A percentile compares a stretch with the other conserved stretches of the same genome.
phyloP scores from a whole-genome alignment of 495 filamentous ascomycete genomes.

The Penicillium tannophilum region DNA sequence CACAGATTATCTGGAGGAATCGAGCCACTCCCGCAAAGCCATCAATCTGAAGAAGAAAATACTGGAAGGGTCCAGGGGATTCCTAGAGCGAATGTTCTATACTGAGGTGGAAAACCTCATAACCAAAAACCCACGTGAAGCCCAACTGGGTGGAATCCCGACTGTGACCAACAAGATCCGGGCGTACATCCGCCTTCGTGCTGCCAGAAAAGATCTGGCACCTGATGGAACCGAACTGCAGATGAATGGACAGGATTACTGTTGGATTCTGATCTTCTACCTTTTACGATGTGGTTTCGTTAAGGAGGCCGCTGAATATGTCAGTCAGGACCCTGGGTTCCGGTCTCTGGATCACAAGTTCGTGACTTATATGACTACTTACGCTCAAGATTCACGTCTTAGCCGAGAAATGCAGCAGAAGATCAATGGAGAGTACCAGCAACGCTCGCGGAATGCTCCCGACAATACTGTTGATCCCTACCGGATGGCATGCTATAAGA shows the following conservation, averaged over 20 bases:
- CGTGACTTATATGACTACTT: slow-evolving; percentile 81
- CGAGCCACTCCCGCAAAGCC: slow-evolving; percentile 59
- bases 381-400: slow-evolving; percentile 69
- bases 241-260: slow-evolving; percentile 71
- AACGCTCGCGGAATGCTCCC: slow-evolving; percentile 76
- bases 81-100: slow-evolving; percentile 75
- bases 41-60: slow-evolving; percentile 71
- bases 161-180: slow-evolving; percentile 86
- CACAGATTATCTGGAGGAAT: slow-evolving; percentile 70
- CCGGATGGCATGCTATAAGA: slow-evolving; percentile 95
- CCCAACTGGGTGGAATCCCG: slow-evolving; percentile 85
- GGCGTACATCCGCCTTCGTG: slow-evolving; percentile 81
- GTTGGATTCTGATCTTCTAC: slow-evolving; percentile 93
- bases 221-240: slow-evolving; percentile 74
- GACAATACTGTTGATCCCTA: slow-evolving; percentile 92
- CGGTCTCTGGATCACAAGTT: slow-evolving; percentile 89
- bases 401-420: slow-evolving; percentile 76
- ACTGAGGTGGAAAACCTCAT: slow-evolving; percentile 72
- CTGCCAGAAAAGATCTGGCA: slow-evolving; percentile 74
- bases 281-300: slow-evolving; percentile 85
- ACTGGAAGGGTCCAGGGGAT: slow-evolving; percentile 72
- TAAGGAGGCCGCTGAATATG: slow-evolving; percentile 82
- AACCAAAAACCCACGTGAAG: slow-evolving; percentile 80
- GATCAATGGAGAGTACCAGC: slow-evolving; percentile 86
- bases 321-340: slow-evolving; percentile 78